Conservation (phyloP, 805 yeast genomes). For the Yarrowia alimentaria region DNA sequence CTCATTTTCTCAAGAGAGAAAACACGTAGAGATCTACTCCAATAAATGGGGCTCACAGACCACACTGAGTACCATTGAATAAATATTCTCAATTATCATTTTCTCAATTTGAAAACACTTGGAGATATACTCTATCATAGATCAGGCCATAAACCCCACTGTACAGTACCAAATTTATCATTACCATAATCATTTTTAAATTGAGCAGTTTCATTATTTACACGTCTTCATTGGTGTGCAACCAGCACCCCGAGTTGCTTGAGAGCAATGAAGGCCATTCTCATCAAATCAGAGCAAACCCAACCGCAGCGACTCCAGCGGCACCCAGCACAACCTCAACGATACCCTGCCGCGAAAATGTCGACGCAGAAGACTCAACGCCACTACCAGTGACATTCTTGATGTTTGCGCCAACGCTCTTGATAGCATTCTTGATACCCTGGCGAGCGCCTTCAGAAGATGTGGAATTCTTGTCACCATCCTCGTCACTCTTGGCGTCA, state of each 20-base stretch:
- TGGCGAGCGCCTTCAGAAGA: constrained; percentile 4
- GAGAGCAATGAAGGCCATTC: no score
- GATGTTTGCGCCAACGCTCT: constrained; percentile 23
- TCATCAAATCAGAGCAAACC: constrained; percentile 17
- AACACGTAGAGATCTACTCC: no score
- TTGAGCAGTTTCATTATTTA: constrained; percentile 12
- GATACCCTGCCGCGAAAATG: constrained; percentile 4
- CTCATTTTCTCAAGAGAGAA: no score
- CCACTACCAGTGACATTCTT: constrained; percentile 21
- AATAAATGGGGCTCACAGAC: no score
- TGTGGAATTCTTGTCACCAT: constrained; percentile 10
- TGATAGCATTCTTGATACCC: constrained; percentile 13
- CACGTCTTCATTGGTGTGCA: constrained; percentile 2
- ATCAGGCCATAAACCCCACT: no score
- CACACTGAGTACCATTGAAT: no score
- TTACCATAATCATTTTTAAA: no score
- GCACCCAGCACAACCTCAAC: constrained; percentile 10
- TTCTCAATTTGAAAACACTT: no score
- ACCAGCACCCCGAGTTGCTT: no score
- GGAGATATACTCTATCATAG: no score
- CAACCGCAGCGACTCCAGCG: constrained; percentile 16
- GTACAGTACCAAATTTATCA: no score
- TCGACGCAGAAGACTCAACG: constrained; percentile 13
- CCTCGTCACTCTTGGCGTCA: constrained; percentile 9
- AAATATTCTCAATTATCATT: no score